These are phyloP conservation scores for Ochetophila trinervis DNA, from an alignment of 306 rosid genomes.

Conservation along the genomic window DNA sequence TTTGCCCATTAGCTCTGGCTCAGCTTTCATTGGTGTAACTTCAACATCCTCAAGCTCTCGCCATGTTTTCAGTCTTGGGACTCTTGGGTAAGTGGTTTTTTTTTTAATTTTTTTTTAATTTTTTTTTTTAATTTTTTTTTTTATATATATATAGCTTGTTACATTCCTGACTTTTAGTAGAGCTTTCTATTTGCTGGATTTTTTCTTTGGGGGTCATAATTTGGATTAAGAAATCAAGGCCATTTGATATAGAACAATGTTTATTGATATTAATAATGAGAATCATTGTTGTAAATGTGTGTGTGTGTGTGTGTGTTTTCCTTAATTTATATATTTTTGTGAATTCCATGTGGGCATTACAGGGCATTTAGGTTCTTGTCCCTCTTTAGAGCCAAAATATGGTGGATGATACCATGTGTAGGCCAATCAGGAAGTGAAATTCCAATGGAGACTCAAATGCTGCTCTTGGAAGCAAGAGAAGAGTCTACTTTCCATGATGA, in stretches of 20 bases:
- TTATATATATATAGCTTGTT: no score
- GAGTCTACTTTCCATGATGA: slow-evolving; percentile 33
- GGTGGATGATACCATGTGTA: slow-evolving; percentile 78
- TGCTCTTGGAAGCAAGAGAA: slow-evolving; percentile 57
- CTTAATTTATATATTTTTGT: background rate
- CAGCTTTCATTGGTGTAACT: slow-evolving; percentile 65
- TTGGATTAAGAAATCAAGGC: no score
- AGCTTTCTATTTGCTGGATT: background rate
- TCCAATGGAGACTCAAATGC: slow-evolving; percentile 70
- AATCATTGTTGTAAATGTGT: background rate
- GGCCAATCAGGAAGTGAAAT: slow-evolving; percentile 55
- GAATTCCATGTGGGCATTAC: slow-evolving; percentile 15
- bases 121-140: no score
- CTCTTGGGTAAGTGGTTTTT: slow-evolving; percentile 43
- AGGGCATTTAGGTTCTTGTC: slow-evolving; percentile 54
- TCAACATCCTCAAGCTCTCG: slow-evolving; percentile 35
- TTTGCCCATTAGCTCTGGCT: slow-evolving; percentile 32
- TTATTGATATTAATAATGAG: background rate
- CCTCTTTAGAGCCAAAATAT: slow-evolving; percentile 59
- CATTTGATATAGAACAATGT: no score
- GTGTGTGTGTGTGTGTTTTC: no score
- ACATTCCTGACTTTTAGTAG: background rate
- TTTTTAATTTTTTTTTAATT: no score
- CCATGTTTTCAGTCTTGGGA: slow-evolving; percentile 57
- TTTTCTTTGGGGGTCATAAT: background rate